Evolutionary conservation across 805 yeast genomes (phyloP).

Genomic region (Kluyveromyces starmeri): DNA sequence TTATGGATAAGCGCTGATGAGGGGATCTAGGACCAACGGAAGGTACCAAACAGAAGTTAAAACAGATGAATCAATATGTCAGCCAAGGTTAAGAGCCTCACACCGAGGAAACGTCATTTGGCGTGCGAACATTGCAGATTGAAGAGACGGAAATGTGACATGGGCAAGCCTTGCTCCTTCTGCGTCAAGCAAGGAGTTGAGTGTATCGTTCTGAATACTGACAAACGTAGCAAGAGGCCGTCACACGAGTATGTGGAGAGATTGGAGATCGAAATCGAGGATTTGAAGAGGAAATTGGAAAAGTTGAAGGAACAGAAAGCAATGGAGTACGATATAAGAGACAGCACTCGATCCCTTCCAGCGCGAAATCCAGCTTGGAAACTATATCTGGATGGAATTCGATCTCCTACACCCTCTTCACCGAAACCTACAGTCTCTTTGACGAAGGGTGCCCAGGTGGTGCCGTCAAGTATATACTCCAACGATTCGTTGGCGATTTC

Average conservation of each 20-base stretch:
- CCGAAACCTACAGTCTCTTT: background rate
- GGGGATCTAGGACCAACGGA: too few species aligned
- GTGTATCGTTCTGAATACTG: slow-evolving; percentile 36
- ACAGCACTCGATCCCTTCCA: slow-evolving; percentile 6
- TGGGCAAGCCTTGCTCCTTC: slow-evolving; percentile 37
- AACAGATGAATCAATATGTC: too few species aligned
- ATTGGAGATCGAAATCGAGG: slow-evolving; percentile 25
- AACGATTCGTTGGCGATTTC: slow-evolving; percentile 20
- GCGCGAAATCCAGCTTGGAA: background rate
- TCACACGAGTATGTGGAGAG: slow-evolving; percentile 37
- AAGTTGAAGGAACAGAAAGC: slow-evolving; percentile 10
- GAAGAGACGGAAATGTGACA: slow-evolving; percentile 36
- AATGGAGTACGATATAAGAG: slow-evolving; percentile 6
- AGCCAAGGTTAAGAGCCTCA: too few species aligned
- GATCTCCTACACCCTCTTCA: slow-evolving; percentile 4
- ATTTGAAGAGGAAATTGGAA: slow-evolving; percentile 13
- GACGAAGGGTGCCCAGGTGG: slow-evolving; percentile 6
- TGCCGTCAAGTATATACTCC: slow-evolving; percentile 22
- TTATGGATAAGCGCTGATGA: too few species aligned
- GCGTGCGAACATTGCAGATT: slow-evolving; percentile 19
- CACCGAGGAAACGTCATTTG: background rate
- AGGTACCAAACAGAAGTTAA: too few species aligned
- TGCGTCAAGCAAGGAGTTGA: slow-evolving; percentile 36
- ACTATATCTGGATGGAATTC: background rate
- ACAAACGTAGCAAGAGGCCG: slow-evolving; percentile 39